Base-by-base conservation (phyloP, 805 yeast genomes). In the Maudiozyma turicensis region DNA sequence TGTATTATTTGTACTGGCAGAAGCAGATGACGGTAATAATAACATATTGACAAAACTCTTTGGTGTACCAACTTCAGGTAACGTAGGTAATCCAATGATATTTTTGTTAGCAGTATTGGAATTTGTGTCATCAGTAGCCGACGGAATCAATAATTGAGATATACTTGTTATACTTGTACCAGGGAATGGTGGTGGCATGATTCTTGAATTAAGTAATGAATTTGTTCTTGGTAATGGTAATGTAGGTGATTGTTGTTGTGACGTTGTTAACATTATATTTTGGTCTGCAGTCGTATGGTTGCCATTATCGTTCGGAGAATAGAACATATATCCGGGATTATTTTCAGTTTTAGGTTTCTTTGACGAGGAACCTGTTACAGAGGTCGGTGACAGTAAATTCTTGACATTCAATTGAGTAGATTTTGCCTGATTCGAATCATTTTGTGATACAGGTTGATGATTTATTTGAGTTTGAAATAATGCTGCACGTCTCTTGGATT, bases 41-140 rank as follows among this genome's bases (percentile, higher is more conserved):
- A 60, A 35, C 52, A 60, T 54, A 42, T 59, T 61, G 8, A 56
- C 58, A 47, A 61, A 53, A 8, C 62, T 55, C 34, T 62, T 55
- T 34, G 64, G 60, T 15, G 64, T 59, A 31, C 52, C 62, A 14
- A 56, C 55, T 32, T 48, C 29, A 31, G 39, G 46, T 15, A 32
- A 52, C 43, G 39, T 49, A 50, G 40, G 50, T 41, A 30, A 48
- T 30, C 32, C 30, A 6, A 29, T 8, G n/a, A 39, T 20, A 35
- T 35, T 35, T 15, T 35, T 35, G 14, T 9, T 38, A 7, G 40
- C 31, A 6, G 10, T 37, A 31, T n/a, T 35, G 4, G n/a, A 28
- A 35, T 35, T 40, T 29, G 15, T 28, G 9, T 35, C 14, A 9
- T 29, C 42, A 11, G 29, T 29, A 26, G 14, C 42, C 6, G 26